Evolutionary conservation across 2,329 filamentous ascomycete species (phyloP), one percentile per base, ranked within the genome.

Genomic region (Akanthomyces muscarius): DNA sequence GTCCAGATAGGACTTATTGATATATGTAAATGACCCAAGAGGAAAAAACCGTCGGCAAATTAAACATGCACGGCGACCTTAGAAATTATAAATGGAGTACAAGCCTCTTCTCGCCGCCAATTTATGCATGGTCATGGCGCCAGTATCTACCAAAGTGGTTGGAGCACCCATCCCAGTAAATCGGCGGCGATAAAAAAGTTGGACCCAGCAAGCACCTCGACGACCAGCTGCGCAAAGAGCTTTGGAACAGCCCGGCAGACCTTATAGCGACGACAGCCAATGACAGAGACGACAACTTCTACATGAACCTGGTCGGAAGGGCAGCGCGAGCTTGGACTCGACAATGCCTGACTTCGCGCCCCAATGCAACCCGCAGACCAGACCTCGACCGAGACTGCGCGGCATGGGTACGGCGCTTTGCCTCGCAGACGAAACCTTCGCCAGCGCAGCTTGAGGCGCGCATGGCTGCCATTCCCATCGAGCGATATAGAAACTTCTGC

Each of bases 401-500:
- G 6, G 7, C n/a, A 33, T 23, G 23, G 52, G 36, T 33, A 28
- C 55, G 50, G 28, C 28, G 10, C 14, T 60, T 63, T 50, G 63
- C 41, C n/a, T 60, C 59, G 16, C 54, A 18, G 62, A 45, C 58
- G 18, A 77, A 77, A 57, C 62, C 71, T 5, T 69, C 72, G 10
- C 69, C 75, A 4, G 65, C 71, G 6, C 69, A 77, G 61, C 71
- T 77, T 42, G 75, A 77, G 45, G 69, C 70, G 14, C 83, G 86
- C 67, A 92, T 94, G 65, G 81, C 86, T 18, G 86, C 85, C 6
- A 93, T 94, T 61, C 90, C 90, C 2, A 89, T 93, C 70, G 86
- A 89, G 63, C 85, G 90, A 23, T 94, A 87, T 69, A 89, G 95
- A 66, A 99, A 99, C 76, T 99, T 99, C 75, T 99, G 95, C 77